These are phyloP conservation scores for Saturnispora sanitii DNA, from an alignment of 805 yeast species.

Conservation along the genomic window DNA sequence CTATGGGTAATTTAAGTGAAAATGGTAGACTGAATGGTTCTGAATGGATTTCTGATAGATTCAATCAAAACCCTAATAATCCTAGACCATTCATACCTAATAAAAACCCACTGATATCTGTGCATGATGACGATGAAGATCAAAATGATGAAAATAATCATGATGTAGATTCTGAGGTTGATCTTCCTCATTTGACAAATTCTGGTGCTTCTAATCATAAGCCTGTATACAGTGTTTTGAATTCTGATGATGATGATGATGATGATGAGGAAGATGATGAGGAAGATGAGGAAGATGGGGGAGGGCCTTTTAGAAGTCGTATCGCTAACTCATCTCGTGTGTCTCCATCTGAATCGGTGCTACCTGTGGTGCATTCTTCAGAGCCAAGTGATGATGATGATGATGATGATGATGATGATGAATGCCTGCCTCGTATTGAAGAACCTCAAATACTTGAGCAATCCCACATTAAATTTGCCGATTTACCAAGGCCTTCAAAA, in stretches of 20 bases:
- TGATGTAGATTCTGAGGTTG: too few species aligned
- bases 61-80: slow-evolving; percentile 6
- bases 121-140: too few species aligned
- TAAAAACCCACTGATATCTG: too few species aligned
- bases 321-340: too few species aligned
- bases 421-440: too few species aligned
- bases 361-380: too few species aligned
- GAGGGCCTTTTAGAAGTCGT: not conserved
- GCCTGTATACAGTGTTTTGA: not conserved
- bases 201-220: not conserved
- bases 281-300: not conserved
- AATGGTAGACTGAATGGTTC: slow-evolving; percentile 24
- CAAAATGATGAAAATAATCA: too few species aligned
- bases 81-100: too few species aligned
- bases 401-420: not conserved
- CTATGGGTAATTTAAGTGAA: slow-evolving; percentile 17
- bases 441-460: not conserved
- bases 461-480: slow-evolving; percentile 39
- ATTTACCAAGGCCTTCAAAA: slow-evolving; percentile 45
- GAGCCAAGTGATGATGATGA: not conserved
- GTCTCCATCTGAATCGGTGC: too few species aligned
- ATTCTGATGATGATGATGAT: slow-evolving; percentile 11
- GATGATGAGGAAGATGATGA: slow-evolving; percentile 2
- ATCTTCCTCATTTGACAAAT: not conserved
- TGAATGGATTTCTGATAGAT: slow-evolving; percentile 22